These are phyloP conservation scores for Phaeophleospora eucalypticola DNA, from an alignment of 2,329 filamentous ascomycete genomes.

Conservation along the genomic window DNA sequence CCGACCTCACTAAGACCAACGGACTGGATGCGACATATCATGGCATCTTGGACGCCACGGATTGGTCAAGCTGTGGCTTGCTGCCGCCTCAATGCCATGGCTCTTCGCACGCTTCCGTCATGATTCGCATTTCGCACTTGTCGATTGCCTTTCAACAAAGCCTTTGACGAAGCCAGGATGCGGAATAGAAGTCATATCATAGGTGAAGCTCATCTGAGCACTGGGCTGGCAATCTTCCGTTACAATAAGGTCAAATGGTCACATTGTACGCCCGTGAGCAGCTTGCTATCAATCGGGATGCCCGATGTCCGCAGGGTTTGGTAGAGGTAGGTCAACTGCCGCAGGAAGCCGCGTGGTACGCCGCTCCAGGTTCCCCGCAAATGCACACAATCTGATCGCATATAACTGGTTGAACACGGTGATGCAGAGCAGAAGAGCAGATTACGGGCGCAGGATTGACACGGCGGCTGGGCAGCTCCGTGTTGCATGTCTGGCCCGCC, in stretches of 20 bases:
- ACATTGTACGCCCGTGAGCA: too few relatives aligned
- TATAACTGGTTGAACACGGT: background rate
- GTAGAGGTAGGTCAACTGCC: background rate
- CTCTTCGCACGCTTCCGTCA: too few relatives aligned
- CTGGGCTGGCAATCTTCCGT: too few relatives aligned
- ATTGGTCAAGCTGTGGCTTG: background rate
- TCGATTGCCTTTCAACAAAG: too few relatives aligned
- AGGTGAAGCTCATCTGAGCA: too few relatives aligned
- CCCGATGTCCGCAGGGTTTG: background rate
- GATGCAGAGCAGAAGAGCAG: background rate
- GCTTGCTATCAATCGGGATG: too few relatives aligned
- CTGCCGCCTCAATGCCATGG: background rate
- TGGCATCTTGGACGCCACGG: background rate
- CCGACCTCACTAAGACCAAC: background rate
- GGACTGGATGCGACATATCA: background rate
- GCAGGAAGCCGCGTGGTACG: background rate
- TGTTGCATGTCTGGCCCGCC: background rate
- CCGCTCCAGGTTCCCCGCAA: conserved; percentile 7
- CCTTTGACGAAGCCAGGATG: too few relatives aligned
- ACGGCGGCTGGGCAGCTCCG: background rate
- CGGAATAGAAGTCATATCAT: too few relatives aligned
- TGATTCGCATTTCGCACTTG: too few relatives aligned
- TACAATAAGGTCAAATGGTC: too few relatives aligned
- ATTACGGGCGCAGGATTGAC: background rate
- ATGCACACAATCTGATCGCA: background rate